Percentiles rank a stretch among this genome's conserved stretches.
Evolutionary conservation across 805 yeast species (phyloP).

Genomic region (Sugiyamaella chiloensis): DNA sequence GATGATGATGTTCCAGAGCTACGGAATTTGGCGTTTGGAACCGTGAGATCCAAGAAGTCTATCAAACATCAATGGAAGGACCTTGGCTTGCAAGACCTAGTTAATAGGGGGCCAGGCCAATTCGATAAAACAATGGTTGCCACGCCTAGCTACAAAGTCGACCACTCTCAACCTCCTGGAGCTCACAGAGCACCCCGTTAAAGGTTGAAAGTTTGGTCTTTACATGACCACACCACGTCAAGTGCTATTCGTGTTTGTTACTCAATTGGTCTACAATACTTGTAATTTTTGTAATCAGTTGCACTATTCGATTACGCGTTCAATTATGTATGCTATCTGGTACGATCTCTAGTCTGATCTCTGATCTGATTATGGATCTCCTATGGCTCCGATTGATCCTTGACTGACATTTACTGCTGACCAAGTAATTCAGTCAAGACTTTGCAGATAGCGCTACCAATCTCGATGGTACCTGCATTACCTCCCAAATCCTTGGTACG

Average conservation of each 20-base stretch:
- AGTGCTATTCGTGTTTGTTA: too few relatives aligned
- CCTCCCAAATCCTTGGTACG: conserved; percentile 97
- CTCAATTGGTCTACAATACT: too few relatives aligned
- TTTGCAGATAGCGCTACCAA: conserved; percentile 16
- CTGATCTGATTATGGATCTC: too few relatives aligned
- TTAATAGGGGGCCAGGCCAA: background rate
- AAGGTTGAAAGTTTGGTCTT: too few relatives aligned
- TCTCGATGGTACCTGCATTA: conserved; percentile 55
- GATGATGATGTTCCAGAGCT: background rate
- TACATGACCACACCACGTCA: too few relatives aligned
- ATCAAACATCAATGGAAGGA: background rate
- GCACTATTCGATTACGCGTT: too few relatives aligned
- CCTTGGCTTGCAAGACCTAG: background rate
- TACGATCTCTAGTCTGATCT: too few relatives aligned
- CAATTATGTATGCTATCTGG: too few relatives aligned
- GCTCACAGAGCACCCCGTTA: background rate
- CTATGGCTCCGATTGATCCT: too few relatives aligned
- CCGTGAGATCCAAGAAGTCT: background rate
- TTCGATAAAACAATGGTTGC: background rate
- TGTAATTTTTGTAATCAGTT: too few relatives aligned
- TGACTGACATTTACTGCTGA: too few relatives aligned
- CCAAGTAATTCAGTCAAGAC: background rate
- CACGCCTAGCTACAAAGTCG: background rate
- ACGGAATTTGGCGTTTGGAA: background rate
- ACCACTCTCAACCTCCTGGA: background rate